phyloP scores from a whole-genome alignment of 2,329 filamentous ascomycete species.

The Neocatenulostroma microsporum region DNA sequence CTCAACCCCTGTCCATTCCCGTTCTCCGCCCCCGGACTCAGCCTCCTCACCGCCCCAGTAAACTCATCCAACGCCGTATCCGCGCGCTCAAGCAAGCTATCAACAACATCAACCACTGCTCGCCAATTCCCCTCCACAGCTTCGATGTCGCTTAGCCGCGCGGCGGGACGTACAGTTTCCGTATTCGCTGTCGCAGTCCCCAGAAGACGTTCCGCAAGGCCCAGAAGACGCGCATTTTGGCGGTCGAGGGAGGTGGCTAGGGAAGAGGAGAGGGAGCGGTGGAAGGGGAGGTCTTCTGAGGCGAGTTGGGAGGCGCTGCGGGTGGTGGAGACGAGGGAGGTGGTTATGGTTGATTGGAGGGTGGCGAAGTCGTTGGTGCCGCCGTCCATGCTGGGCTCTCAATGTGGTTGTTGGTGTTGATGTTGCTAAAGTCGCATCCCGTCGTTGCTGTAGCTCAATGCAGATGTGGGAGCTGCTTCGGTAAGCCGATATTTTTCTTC shows the following conservation, averaged over 20 bases:
- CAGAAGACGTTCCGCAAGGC: slow-evolving; percentile 67
- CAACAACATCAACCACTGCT: slow-evolving; percentile 82
- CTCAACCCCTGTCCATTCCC: no score
- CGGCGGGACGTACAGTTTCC: slow-evolving; percentile 49
- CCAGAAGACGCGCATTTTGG: slow-evolving; percentile 67
- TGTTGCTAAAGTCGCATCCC: no score
- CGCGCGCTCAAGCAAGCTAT: slow-evolving; percentile 85
- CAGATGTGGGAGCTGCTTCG: no score
- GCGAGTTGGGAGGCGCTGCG: slow-evolving; percentile 67
- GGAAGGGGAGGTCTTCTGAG: slow-evolving; percentile 78
- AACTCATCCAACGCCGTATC: slow-evolving; percentile 93
- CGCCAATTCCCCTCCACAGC: slow-evolving; percentile 84
- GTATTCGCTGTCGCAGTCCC: slow-evolving; percentile 65
- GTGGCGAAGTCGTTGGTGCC: no score
- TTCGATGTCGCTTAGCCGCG: slow-evolving; percentile 67
- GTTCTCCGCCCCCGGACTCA: slow-evolving; percentile 44
- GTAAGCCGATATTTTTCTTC: no score
- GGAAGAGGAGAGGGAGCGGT: slow-evolving; percentile 71
- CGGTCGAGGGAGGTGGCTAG: slow-evolving; percentile 68
- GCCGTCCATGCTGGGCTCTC: no score
- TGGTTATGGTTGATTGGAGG: slow-evolving; percentile 64
- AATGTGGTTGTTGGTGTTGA: no score
- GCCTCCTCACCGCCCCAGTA: slow-evolving; percentile 77
- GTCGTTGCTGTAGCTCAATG: no score
- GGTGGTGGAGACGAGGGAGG: slow-evolving; percentile 68